phyloP scores from a whole-genome alignment of 148 eudicot species.

The Vaccinium corymbosum region DNA sequence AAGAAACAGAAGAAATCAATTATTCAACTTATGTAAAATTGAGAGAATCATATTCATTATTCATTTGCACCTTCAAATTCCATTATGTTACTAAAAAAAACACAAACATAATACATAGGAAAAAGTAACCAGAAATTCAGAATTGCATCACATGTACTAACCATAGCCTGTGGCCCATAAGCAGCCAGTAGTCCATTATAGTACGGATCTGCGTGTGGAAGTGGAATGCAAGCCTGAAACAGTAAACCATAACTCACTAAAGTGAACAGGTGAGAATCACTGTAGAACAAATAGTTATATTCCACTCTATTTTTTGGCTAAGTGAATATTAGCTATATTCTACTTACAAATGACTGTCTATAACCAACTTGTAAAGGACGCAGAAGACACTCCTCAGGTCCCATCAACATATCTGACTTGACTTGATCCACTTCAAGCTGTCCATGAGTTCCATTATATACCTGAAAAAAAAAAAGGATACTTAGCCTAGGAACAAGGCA shows the following conservation, averaged over 20 bases:
- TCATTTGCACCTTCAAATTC: background rate
- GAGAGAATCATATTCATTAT: background rate
- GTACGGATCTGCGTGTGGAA: constrained; percentile 42
- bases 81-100: background rate
- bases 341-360: constrained; percentile 47
- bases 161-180: constrained; percentile 50
- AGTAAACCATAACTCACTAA: background rate
- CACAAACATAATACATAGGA: background rate
- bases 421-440: constrained; percentile 29
- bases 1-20: background rate
- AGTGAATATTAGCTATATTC: background rate
- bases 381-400: constrained; percentile 30
- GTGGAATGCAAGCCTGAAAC: constrained; percentile 46
- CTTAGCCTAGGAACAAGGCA: background rate
- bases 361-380: constrained; percentile 39
- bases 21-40: background rate
- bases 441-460: constrained; percentile 19
- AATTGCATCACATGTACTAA: constrained; percentile 26
- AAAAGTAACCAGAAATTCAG: background rate
- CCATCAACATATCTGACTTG: constrained; percentile 21
- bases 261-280: background rate
- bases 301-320: constrained; percentile 17
- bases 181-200: constrained; percentile 30
- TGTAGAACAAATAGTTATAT: background rate
- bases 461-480: constrained; percentile 25